phyloP scores from a whole-genome alignment of 106 monocot species.

The Dendrobium chrysotoxum region DNA sequence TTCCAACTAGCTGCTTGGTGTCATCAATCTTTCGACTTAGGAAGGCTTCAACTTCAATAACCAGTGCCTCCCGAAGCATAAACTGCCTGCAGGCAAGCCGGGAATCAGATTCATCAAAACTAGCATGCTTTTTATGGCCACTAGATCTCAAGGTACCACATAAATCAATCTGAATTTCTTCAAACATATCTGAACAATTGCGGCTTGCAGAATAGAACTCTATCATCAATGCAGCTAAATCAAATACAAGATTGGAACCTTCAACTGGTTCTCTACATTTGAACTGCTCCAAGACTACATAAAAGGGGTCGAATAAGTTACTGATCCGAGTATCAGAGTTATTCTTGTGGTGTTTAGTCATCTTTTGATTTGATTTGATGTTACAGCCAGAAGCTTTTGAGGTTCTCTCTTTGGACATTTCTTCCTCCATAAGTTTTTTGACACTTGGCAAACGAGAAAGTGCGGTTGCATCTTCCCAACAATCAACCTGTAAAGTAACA shows the following conservation, averaged over 20 bases:
- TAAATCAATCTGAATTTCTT: slow-evolving; percentile 16
- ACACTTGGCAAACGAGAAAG: slow-evolving; percentile 26
- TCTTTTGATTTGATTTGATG: slow-evolving; percentile 15
- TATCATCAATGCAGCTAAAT: slow-evolving; percentile 40
- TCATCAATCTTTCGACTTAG: slow-evolving; percentile 14
- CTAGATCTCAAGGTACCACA: slow-evolving; percentile 22
- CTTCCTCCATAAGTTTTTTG: slow-evolving; percentile 60
- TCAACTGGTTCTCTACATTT: slow-evolving; percentile 19
- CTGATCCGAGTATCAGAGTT: slow-evolving; percentile 12
- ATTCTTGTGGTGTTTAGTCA: slow-evolving; percentile 13
- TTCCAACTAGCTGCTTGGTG: slow-evolving; percentile 13
- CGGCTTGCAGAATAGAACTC: slow-evolving; percentile 34
- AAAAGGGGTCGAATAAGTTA: background rate
- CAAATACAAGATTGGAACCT: slow-evolving; percentile 19
- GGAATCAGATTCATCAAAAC: slow-evolving; percentile 17
- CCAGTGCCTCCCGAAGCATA: slow-evolving; percentile 30
- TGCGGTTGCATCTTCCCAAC: slow-evolving; percentile 1
- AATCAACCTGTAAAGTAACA: slow-evolving; percentile 27
- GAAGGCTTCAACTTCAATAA: slow-evolving; percentile 18
- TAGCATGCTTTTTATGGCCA: slow-evolving; percentile 18
- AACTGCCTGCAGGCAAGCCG: slow-evolving; percentile 14
- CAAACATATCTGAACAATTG: slow-evolving; percentile 12
- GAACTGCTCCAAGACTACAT: slow-evolving; percentile 7
- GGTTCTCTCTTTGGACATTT: slow-evolving; percentile 32
- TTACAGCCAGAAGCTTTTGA: slow-evolving; percentile 2